Evolutionary conservation across 1,139 yeast species (phyloP), one percentile per base, ranked within the genome.

Genomic region (Saccharomyces uvarum): DNA sequence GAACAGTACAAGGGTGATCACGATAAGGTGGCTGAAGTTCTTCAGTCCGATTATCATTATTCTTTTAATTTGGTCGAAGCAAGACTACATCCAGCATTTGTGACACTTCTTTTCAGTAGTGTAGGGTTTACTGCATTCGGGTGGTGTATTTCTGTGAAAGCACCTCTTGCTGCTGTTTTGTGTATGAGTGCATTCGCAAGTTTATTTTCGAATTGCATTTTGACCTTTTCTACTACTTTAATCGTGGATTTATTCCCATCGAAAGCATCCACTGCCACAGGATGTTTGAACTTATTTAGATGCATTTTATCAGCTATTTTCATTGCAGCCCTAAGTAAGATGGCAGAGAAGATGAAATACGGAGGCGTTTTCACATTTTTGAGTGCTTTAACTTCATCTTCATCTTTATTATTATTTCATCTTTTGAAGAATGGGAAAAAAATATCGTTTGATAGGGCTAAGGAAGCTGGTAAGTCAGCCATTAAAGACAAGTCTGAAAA

Each of bases 311-410:
- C 83, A 51, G 89, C 90, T 0, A 74, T 78, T 0, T 81, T 84
- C 47, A 74, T 84, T 32, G 88, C 86, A 0, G 81, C 77, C n/a
- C 74, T 84, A 28, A 76, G 79, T 44, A 73, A 68, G 51, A 83
- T 85, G 88, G 73, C 75, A 41, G 56, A 54, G 0, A 51, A 69
- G 0, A 71, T 85, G 76, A 76, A 77, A 0, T 64, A 79, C 8
- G 91, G 91, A 4, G 87, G 88, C 2, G 78, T 84, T 0, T 82
- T 81, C 61, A 78, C 86, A 0, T 70, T 84, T 19, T 70, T 83
- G 75, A 76, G 78, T 4, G 81, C 75, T 0, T 51, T 81, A 0
- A 64, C 68, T 2, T 44, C 57, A 3, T 2, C 54, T 1, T 62
- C 67, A 1, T 58, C 70, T 1, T 26, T 51, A 0, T 32, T 62